phyloP scores from a whole-genome alignment of 352 stramenopile species.

The Pythium brassicae region DNA sequence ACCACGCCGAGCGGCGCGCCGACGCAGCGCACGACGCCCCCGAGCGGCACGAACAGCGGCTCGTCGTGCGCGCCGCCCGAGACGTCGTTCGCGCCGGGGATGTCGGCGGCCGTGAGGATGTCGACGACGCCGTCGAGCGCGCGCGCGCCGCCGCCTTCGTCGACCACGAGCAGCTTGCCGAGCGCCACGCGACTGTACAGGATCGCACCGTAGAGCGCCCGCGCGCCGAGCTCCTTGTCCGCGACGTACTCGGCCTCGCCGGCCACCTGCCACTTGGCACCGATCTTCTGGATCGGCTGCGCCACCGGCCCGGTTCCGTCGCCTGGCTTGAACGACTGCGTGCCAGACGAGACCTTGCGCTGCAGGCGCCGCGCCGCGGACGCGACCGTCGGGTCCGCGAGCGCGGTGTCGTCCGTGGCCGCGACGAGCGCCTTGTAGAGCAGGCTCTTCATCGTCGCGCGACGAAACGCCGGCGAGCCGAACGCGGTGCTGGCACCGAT shows the following conservation, averaged over 20 bases:
- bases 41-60: constrained; percentile 37
- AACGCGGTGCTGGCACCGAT: constrained; percentile 30
- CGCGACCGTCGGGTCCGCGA: constrained; percentile 14
- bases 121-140: constrained; percentile 88
- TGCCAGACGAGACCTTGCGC: constrained; percentile 36
- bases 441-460: constrained; percentile 58
- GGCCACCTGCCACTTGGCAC: constrained; percentile 51
- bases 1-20: constrained; percentile 36
- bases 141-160: constrained; percentile 91
- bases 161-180: constrained; percentile 89
- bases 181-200: constrained; percentile 82
- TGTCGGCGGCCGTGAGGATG: constrained; percentile 80
- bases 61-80: constrained; percentile 49
- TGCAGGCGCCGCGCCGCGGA: constrained; percentile 26
- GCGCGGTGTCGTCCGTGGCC: constrained; percentile 15
- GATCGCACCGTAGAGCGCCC: constrained; percentile 81
- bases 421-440: constrained; percentile 93
- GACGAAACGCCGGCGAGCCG: constrained; percentile 16
- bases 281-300: constrained; percentile 46
- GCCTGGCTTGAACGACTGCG: constrained; percentile 43
- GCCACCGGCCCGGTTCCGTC: constrained; percentile 37
- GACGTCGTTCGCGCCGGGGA: constrained; percentile 84
- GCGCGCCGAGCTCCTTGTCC: constrained; percentile 42
- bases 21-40: constrained; percentile 32
- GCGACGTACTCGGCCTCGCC: constrained; percentile 53